These are phyloP conservation scores for Magnolia kwangsiensis DNA, from an alignment of 164 flowering plant species.

Conservation along the genomic window DNA sequence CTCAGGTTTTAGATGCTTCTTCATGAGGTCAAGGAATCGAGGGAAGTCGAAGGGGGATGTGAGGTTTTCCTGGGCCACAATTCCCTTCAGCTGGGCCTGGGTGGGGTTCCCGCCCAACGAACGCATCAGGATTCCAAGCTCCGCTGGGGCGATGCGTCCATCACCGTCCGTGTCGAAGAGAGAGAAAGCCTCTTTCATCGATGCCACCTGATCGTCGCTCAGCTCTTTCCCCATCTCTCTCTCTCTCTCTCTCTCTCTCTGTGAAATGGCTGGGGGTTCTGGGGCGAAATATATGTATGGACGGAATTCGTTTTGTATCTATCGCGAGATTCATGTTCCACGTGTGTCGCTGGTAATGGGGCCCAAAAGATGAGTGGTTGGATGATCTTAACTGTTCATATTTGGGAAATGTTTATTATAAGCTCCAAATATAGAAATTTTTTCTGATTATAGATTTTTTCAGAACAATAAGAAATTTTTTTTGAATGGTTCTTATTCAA, in stretches of 20 bases:
- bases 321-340: no score
- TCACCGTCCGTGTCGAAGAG: slow-evolving; percentile 93
- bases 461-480: no score
- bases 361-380: no score
- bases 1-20: slow-evolving; percentile 74
- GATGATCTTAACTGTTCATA: no score
- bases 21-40: slow-evolving; percentile 76
- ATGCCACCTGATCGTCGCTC: slow-evolving; percentile 74
- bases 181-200: slow-evolving; percentile 90
- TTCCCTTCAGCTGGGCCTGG: slow-evolving; percentile 80
- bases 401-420: no score
- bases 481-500: no score
- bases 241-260: slow-evolving; percentile 7
- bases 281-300: no score
- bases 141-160: slow-evolving; percentile 82
- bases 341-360: no score
- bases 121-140: slow-evolving; percentile 91
- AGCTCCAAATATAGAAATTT: no score
- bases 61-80: slow-evolving; percentile 65
- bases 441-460: no score
- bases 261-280: neutral
- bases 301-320: no score
- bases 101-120: slow-evolving; percentile 96
- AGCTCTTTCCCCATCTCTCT: slow-evolving; percentile 74
- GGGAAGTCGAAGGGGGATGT: slow-evolving; percentile 80